Base-by-base conservation (phyloP, 352 stramenopile species). In the Globisporangium radiosum region DNA sequence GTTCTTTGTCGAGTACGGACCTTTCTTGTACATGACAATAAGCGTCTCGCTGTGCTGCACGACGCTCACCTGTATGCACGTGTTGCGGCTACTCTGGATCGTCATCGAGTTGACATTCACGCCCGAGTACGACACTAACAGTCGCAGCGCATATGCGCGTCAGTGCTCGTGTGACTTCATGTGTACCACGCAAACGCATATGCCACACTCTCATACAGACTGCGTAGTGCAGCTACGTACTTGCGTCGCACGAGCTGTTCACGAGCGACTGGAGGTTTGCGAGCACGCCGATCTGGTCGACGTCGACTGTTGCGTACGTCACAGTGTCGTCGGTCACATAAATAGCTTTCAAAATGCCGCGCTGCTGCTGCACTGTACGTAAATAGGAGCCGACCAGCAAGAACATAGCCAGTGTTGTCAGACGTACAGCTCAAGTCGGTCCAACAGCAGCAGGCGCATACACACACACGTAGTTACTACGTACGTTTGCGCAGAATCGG, bases 211-310 rank as follows among this genome's bases (percentile, higher is more conserved):
- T 54, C 17, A 42, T 10, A 43, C 5, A 42, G 0, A 14, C 0
- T 10, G 17, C 8, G 13, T 1, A 10, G 25, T 7, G 19, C 4
- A 43, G 11, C 17, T 53, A 73, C 77, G 54, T 80, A 94, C 78
- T 92, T 63, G 94, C 95, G 69, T 97, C 87, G 40, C 76, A 84
- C 17, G 86, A 87, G 14, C 85, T 71, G 65, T 90, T 91, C 43
- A 94, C 73, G 14, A 97, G 78, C 55, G 84, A 80, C 60, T 96
- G 85, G 19, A 97, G 64, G 58, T 97, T 97, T 39, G 90, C 88
- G 14, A 97, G 70, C 38, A 97, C 81, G 25, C 87, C 90, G 61
- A 97, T 90, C 54, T 95, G 85, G 62, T 97, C 90, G 38, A 97
- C 87, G 45, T 96, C 85, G 45, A 80, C 76, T 33, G 87, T 96